These are phyloP conservation scores for Vickermania spadyakhi DNA, from an alignment of 208 protist species.

Conservation along the genomic window DNA sequence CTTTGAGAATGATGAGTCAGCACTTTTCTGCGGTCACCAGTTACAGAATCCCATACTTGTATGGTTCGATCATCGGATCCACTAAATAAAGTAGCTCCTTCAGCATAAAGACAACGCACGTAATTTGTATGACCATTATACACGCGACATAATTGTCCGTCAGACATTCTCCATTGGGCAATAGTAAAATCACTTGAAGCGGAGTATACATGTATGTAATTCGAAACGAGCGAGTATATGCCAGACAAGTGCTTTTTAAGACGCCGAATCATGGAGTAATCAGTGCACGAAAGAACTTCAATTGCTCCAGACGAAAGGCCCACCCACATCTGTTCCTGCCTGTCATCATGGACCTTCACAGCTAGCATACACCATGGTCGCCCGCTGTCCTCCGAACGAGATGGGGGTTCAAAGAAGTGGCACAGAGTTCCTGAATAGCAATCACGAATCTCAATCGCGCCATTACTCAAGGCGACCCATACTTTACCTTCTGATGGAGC, in stretches of 20 bases:
- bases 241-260: constrained; percentile 66
- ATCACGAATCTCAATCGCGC: constrained; percentile 61
- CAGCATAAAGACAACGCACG: constrained; percentile 77
- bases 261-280: constrained; percentile 35
- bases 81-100: constrained; percentile 65
- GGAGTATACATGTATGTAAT: constrained; percentile 50
- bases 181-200: constrained; percentile 78
- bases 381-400: constrained; percentile 10
- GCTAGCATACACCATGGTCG: constrained; percentile 37
- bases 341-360: constrained; percentile 9
- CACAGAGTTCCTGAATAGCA: constrained; percentile 36
- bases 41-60: constrained; percentile 61
- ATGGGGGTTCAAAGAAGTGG: constrained; percentile 34
- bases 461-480: constrained; percentile 66
- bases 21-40: constrained; percentile 9
- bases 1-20: not conserved
- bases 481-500: constrained; percentile 33
- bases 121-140: constrained; percentile 72
- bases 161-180: constrained; percentile 54
- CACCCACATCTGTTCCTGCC: constrained; percentile 61
- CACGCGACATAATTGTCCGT: constrained; percentile 55
- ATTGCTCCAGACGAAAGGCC: constrained; percentile 73
- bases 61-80: constrained; percentile 76
- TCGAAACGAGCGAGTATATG: constrained; percentile 66
- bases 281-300: constrained; percentile 48